Evolutionary conservation across 192 early-diverging fungal species (phyloP), one percentile per base, ranked within the genome.

Genomic region (Mortierella alpina): DNA sequence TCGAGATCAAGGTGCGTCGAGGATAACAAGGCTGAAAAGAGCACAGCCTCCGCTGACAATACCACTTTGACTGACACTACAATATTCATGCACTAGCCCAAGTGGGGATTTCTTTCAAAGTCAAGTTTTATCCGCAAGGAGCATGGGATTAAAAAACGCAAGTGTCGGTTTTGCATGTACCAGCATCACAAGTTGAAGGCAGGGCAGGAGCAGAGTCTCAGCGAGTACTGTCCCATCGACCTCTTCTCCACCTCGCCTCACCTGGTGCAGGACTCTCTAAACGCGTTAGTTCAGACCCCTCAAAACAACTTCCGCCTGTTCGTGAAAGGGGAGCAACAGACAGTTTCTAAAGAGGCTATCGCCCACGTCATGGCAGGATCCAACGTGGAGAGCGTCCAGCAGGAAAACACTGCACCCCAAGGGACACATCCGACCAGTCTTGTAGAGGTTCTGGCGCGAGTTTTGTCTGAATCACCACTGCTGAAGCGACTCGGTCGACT

Each of bases 151-250:
- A 93, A 92, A 68, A 73, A 61, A 15, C 80, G 83, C 14, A 88
- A 89, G 12, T 95, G 94, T 59, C 90, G 91, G 6, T 92, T 89
- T 72, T 95, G 94, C 78, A 92, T 95, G 92, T 88, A 95, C 61
- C 89, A 94, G 65, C 67, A 87, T 44, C 70, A 62, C 13, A 92
- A 93, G 73, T 71, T 73, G 11, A 12, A 53, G n/a, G 39, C 61
- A 5, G 69, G 72, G 40, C 62, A 65, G 15, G 65, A 51, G 17
- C 66, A 83, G 7, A 52, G 45, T 20, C 42, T 72, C 10, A 88
- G 75, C 60, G 70, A 63, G 8, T 92, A 89, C 63, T 95, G 94
- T 56, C 91, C 93, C 6, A 84, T 95, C 48, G 92, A 95, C 57
- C 70, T 95, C 44, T 87, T 85, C 51, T 90, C 90, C 31, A 66